These are phyloP conservation scores for Groenewaldozyma auringiensis DNA, from an alignment of 1,139 yeast species.

Conservation along the genomic window DNA sequence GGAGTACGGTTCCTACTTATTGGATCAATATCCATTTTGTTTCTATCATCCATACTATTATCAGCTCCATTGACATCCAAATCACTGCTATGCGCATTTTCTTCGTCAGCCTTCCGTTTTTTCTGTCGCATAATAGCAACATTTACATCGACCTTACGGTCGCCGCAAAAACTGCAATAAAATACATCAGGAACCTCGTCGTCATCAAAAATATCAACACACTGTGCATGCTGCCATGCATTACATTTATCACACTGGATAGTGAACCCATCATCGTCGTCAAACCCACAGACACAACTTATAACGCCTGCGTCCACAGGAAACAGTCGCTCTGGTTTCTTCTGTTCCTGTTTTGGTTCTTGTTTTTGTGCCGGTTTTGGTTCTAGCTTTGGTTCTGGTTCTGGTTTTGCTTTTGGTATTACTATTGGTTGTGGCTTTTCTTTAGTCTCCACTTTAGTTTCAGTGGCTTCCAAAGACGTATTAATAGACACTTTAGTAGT, in stretches of 20 bases:
- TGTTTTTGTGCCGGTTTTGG: not conserved
- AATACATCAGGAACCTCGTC: conserved; percentile 80
- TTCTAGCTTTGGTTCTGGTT: not conserved
- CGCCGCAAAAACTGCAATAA: conserved; percentile 72
- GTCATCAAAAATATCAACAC: conserved; percentile 69
- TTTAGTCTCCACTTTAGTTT: not conserved
- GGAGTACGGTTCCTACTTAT: not conserved
- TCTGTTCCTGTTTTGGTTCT: not conserved
- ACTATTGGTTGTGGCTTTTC: not conserved
- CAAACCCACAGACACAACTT: conserved; percentile 82
- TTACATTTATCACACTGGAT: conserved; percentile 88
- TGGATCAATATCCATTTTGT: not conserved
- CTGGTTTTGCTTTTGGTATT: not conserved
- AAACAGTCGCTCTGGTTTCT: not conserved
- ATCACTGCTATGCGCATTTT: too few species aligned
- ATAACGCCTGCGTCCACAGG: conserved; percentile 65
- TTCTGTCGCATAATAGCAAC: conserved; percentile 37
- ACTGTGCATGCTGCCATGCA: conserved; percentile 91
- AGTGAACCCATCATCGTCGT: conserved; percentile 92
- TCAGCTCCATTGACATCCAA: conserved; percentile 1
- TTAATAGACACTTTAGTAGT: not conserved
- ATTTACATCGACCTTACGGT: conserved; percentile 46
- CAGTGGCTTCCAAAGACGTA: not conserved
- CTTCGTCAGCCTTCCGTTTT: conserved; percentile 12
- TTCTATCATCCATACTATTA: conserved; percentile 1